phyloP scores from a whole-genome alignment of 495 filamentous ascomycete genomes.

The Saxophila tyrrhenica region DNA sequence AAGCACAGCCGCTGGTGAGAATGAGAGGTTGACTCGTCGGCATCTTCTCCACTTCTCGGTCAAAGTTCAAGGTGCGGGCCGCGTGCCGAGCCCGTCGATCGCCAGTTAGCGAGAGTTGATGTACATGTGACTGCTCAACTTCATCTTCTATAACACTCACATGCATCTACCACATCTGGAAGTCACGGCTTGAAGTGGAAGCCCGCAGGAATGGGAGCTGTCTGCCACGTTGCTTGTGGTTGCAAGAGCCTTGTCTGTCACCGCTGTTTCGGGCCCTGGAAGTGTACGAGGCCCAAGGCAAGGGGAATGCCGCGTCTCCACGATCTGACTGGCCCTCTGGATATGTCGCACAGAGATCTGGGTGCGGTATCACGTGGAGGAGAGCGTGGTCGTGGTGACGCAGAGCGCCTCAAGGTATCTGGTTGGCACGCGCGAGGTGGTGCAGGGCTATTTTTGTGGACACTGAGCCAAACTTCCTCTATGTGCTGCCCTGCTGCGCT shows the following conservation, averaged over 20 bases:
- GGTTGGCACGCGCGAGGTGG: neutral
- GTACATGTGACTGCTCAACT: too few species aligned
- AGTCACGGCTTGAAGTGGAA: neutral
- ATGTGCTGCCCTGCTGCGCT: neutral
- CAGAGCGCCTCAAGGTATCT: neutral
- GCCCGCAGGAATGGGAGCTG: neutral
- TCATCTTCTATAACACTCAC: neutral
- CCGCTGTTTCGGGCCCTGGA: constrained; percentile 5
- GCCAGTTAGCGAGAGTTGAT: too few species aligned
- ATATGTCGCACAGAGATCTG: constrained; percentile 12
- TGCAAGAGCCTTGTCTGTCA: constrained; percentile 12
- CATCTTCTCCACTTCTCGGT: neutral
- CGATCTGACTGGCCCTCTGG: constrained; percentile 7
- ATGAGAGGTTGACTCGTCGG: neutral
- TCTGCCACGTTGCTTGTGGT: constrained; percentile 7
- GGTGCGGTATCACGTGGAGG: constrained; percentile 11
- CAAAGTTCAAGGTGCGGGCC: too few species aligned
- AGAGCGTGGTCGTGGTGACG: constrained; percentile 4
- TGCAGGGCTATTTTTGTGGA: constrained; percentile 11
- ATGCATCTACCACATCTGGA: neutral
- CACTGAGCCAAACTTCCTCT: neutral
- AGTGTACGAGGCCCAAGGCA: constrained; percentile 1
- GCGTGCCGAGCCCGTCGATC: neutral
- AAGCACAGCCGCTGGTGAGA: neutral
- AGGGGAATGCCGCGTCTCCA: neutral